Evolutionary conservation across 805 yeast species (phyloP), one percentile per base, ranked within the genome.

Genomic region (Saccharomycopsis fermentans): DNA sequence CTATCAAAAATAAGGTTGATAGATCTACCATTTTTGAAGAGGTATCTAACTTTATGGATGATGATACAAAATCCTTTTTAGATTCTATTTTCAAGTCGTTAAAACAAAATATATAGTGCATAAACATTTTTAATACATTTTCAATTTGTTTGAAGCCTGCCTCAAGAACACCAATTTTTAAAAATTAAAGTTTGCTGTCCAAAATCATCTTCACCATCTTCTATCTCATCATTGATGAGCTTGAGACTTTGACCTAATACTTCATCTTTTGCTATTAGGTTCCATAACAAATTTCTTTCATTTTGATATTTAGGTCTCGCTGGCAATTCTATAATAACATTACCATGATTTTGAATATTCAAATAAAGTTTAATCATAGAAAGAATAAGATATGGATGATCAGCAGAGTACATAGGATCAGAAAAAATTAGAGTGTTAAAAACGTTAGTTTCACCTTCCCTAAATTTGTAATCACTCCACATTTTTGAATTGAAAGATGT

Each of bases 341-440:
- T 67, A 2, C 66, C 69, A 0, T 57, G 3, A 1, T 62, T 58
- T 12, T 59, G 58, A 1, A 69, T 68, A 21, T 84, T 65, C 57
- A 87, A 83, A 34, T 57, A 62, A 48, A 65, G 63, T 2, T 66
- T 65, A 5, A 91, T 72, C 77, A 88, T 84, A 54, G 79, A 69
- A 4, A 80, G 78, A 1, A 92, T 82, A 82, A 87, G 81, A 16
- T 69, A 68, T 1, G 97, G 97, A 67, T 92, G 98, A 35, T 81
- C 77, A 0, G 84, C 73, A 0, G 96, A 87, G 69, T 94, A 92
- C 1, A 92, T 82, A 0, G 97, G 97, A 69, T 92, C 99, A 21
- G 96, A 86, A 3, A 90, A 71, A 0, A 94, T 73, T 3, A 92
- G 74, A 0, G 89, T 80, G 47, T 80, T 77, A 68, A 79, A 89